A percentile compares a stretch with the other conserved stretches of the same genome.
These are phyloP conservation scores for Babesia caballi DNA, from an alignment of 169 alveolate genomes.

Conservation along the genomic window DNA sequence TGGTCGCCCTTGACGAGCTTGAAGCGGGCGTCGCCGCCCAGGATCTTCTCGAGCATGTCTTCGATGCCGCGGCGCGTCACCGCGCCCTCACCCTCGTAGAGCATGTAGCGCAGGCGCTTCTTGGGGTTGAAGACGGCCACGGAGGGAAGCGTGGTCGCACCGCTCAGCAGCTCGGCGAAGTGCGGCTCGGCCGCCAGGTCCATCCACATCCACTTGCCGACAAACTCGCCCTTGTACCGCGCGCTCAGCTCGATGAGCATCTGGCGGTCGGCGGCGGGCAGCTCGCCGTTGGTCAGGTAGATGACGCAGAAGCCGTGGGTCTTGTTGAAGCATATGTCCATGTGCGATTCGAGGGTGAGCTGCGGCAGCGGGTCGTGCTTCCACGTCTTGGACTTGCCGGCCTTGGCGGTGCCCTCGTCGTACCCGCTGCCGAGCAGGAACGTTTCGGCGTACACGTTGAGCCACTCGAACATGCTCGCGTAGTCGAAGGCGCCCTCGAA, in stretches of 20 bases:
- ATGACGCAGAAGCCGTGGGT: conserved; percentile 80
- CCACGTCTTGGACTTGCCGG: conserved; percentile 85
- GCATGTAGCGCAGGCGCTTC: conserved; percentile 75
- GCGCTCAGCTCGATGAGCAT: conserved; percentile 80
- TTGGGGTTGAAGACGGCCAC: conserved; percentile 81
- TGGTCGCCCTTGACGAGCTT: conserved; percentile 75
- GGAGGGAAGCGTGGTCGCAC: conserved; percentile 71
- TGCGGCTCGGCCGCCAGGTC: conserved; percentile 74
- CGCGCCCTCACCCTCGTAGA: conserved; percentile 67
- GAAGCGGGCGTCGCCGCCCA: conserved; percentile 84
- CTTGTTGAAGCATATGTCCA: conserved; percentile 83
- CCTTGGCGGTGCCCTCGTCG: conserved; percentile 73
- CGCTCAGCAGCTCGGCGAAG: conserved; percentile 71
- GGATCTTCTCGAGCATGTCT: conserved; percentile 79
- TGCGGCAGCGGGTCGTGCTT: conserved; percentile 79
- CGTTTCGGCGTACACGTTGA: conserved; percentile 92
- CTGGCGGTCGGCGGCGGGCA: conserved; percentile 71
- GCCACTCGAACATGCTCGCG: conserved; percentile 88
- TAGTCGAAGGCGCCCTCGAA: conserved; percentile 89
- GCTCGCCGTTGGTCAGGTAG: conserved; percentile 74
- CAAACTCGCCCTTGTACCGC: conserved; percentile 78
- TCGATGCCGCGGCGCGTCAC: conserved; percentile 74
- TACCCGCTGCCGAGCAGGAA: conserved; percentile 93
- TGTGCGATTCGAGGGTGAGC: conserved; percentile 78
- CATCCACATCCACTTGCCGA: conserved; percentile 87